These are phyloP conservation scores for Carex parvula DNA, from an alignment of 176 grass and related monocot genomes.

Conservation along the genomic window DNA sequence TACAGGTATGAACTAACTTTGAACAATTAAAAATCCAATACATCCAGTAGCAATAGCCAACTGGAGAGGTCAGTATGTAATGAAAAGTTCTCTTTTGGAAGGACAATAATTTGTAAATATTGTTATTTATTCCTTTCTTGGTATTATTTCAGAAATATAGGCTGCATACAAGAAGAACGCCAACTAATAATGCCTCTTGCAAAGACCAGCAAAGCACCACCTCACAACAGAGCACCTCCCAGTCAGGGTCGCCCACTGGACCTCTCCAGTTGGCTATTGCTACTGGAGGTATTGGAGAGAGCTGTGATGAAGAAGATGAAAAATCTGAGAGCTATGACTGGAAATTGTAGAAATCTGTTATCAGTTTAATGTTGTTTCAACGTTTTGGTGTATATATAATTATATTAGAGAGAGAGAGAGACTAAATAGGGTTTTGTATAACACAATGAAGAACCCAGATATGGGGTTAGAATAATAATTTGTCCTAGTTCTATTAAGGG, in stretches of 20 bases:
- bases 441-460: conserved; percentile 3
- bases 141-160: conserved; percentile 61
- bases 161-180: conserved; percentile 55
- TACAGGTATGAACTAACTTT: conserved; percentile 36
- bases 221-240: conserved; percentile 66
- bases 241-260: conserved; percentile 70
- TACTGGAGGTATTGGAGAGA: conserved; percentile 43
- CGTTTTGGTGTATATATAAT: conserved; percentile 1
- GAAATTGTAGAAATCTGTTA: conserved; percentile 33
- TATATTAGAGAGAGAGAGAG: neutral
- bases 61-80: too few species aligned
- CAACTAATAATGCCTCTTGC: conserved; percentile 16
- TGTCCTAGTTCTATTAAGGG: neutral
- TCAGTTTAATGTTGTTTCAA: neutral
- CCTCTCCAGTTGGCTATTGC: conserved; percentile 48
- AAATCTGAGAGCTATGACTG: conserved; percentile 63
- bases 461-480: conserved; percentile 24
- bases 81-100: too few species aligned
- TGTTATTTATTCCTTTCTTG: neutral
- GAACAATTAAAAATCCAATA: neutral
- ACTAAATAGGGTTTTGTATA: conserved; percentile 20
- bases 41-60: too few species aligned
- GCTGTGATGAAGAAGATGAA: conserved; percentile 48
- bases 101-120: too few species aligned
- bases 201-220: conserved; percentile 41